Conservation (phyloP, 2,329 filamentous ascomycete species). For the Calycina herbarum region DNA sequence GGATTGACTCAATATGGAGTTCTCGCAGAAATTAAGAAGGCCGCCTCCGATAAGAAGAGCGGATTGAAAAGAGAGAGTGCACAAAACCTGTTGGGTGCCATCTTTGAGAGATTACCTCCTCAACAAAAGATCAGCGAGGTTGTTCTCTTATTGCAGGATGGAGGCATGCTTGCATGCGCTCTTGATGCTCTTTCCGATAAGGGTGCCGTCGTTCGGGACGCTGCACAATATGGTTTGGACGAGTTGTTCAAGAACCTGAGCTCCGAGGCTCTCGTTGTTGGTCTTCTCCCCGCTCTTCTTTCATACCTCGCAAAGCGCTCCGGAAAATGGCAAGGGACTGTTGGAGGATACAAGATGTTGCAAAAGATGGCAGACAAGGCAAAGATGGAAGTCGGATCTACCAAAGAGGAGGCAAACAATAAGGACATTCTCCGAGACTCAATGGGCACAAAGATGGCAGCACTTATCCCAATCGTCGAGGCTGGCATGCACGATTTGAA, state of each 20-base stretch:
- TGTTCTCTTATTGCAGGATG: slow-evolving; percentile 78
- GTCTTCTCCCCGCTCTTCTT: slow-evolving; percentile 73
- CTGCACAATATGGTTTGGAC: slow-evolving; percentile 91
- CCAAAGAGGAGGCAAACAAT: slow-evolving; percentile 78
- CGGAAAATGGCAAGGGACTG: slow-evolving; percentile 96
- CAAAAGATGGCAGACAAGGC: slow-evolving; percentile 96
- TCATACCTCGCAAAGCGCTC: slow-evolving; percentile 79
- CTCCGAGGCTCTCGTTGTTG: slow-evolving; percentile 79
- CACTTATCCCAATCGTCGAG: slow-evolving; percentile 88
- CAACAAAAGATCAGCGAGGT: slow-evolving; percentile 78
- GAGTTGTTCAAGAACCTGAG: slow-evolving; percentile 78
- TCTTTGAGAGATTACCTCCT: slow-evolving; percentile 86
- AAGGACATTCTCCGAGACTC: slow-evolving; percentile 89
- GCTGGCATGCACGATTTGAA: slow-evolving; percentile 96
- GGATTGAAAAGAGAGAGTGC: slow-evolving; percentile 81
- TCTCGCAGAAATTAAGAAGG: slow-evolving; percentile 67
- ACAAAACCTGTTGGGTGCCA: slow-evolving; percentile 90
- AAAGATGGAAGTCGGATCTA: slow-evolving; percentile 75
- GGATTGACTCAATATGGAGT: slow-evolving; percentile 63
- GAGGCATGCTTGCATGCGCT: slow-evolving; percentile 68
- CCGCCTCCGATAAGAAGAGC: slow-evolving; percentile 91
- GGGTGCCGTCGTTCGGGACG: slow-evolving; percentile 81
- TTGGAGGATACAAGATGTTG: slow-evolving; percentile 80
- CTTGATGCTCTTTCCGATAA: slow-evolving; percentile 91
- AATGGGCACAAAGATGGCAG: slow-evolving; percentile 85